phyloP scores from a whole-genome alignment of 352 stramenopile species.

The Globisporangium apiculatum region DNA sequence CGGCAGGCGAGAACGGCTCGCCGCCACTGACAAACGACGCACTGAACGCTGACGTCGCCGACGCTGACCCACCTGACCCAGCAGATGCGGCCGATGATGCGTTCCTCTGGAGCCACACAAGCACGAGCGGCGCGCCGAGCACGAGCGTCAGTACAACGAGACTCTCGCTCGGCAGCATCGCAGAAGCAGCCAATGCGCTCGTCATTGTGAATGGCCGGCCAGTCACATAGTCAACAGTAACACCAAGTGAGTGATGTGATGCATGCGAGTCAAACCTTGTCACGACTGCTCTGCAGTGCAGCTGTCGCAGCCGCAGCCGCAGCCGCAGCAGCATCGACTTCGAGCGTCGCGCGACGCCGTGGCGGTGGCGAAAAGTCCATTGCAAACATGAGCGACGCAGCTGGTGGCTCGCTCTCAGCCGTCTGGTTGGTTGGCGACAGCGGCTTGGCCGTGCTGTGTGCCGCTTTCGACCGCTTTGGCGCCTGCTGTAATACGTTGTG shows the following conservation, averaged over 20 bases:
- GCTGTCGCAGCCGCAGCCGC: not conserved
- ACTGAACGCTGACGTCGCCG: constrained; percentile 4
- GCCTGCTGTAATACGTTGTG: constrained; percentile 6
- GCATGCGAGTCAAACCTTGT: constrained; percentile 11
- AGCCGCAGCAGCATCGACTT: constrained; percentile 1
- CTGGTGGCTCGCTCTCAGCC: constrained; percentile 5
- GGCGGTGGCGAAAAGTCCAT: constrained; percentile 17
- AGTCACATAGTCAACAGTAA: not conserved
- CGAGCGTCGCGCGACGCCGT: constrained; percentile 14
- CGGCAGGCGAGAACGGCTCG: constrained; percentile 22
- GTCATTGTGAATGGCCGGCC: too few relatives aligned
- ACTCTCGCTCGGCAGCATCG: too few relatives aligned
- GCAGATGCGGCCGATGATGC: not conserved
- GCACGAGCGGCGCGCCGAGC: not conserved
- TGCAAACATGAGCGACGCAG: constrained; percentile 2
- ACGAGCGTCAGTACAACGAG: not conserved
- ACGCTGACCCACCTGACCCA: not conserved
- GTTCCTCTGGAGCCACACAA: not conserved
- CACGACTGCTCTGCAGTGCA: constrained; percentile 1
- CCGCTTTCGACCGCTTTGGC: constrained; percentile 15
- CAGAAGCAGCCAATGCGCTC: too few relatives aligned
- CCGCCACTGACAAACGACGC: constrained; percentile 18
- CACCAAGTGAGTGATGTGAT: not conserved
- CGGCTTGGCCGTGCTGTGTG: constrained; percentile 20
- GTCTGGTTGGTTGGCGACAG: constrained; percentile 13